Base-by-base conservation (phyloP, 495 filamentous ascomycete species). In the Glarea lozoyensis region DNA sequence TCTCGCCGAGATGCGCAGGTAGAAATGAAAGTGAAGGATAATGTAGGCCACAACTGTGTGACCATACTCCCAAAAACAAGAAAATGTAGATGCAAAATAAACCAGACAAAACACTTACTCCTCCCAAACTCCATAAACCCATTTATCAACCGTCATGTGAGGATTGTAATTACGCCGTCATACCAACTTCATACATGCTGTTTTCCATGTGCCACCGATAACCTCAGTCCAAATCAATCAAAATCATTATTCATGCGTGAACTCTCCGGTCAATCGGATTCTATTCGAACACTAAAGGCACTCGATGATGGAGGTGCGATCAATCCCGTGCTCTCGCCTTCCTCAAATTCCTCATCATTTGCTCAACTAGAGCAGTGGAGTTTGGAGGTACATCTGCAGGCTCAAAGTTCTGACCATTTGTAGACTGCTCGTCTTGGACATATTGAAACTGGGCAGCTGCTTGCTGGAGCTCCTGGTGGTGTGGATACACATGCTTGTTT, bases 281-380 rank as follows among this genome's bases (percentile, higher is more conserved):
- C n/a, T n/a, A n/a, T n/a, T n/a, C n/a, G n/a, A n/a, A n/a, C n/a
- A n/a, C n/a, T n/a, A n/a, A n/a, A n/a, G n/a, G 9, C 32, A 6
- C 10, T 10, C 17, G 10, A 9, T 16, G 9, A 9, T 35, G 6
- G 15, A 10, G 32, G 15, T 5, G 32, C 7, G 15, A 15, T 9
- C 10, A 15, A 6, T 16, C 5, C 32, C 7, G 9, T 16, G 32
- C 9, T 15, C 5, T 35, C 5, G 59, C 65, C 45, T 54, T 54
- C 34, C 54, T 57, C 15, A 68, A 47, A 35, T 65, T 65, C 24
- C 40, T 38, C 54, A 75, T 68, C 48, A 75, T 66, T 50, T 63
- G 63, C 55, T 75, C 66, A 31, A 75, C 57, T n/a, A 75, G 42
- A 22, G 64, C 64, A 50, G 64, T 61, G 4, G 65, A 64, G 33